Conservation (phyloP, 2,329 filamentous ascomycete species). For the Calonectria pteridis region DNA sequence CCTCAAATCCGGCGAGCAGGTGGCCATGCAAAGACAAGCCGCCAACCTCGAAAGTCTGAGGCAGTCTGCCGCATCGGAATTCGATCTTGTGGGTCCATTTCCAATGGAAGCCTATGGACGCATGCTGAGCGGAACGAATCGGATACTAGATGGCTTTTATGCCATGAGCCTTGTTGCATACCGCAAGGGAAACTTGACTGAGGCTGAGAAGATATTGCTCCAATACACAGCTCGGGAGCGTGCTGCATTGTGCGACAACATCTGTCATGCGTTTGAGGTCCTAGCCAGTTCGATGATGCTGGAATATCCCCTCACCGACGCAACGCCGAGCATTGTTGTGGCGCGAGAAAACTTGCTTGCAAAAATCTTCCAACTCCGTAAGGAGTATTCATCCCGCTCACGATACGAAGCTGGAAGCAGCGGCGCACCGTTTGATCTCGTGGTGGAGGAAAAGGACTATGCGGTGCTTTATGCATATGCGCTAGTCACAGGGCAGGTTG, state of each 20-base stretch:
- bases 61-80: conserved; percentile 80
- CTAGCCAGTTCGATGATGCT: conserved; percentile 93
- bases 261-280: conserved; percentile 88
- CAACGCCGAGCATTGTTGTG: conserved; percentile 83
- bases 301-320: conserved; percentile 91
- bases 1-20: conserved; percentile 45
- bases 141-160: conserved; percentile 92
- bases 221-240: conserved; percentile 84
- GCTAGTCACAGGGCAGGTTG: conserved; percentile 75
- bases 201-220: conserved; percentile 85
- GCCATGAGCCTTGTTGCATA: conserved; percentile 94
- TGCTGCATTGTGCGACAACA: conserved; percentile 83
- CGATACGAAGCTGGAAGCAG: conserved; percentile 28
- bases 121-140: conserved; percentile 82
- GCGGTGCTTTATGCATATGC: conserved; percentile 93
- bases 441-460: conserved; percentile 82
- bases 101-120: conserved; percentile 78
- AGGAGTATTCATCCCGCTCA: conserved; percentile 64
- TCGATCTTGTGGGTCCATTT: conserved; percentile 89
- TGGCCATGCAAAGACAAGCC: conserved; percentile 49
- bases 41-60: conserved; percentile 80
- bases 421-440: conserved; percentile 19
- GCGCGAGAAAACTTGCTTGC: conserved; percentile 86
- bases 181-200: conserved; percentile 80
- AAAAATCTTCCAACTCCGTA: conserved; percentile 88